phyloP scores from a whole-genome alignment of 2,329 filamentous ascomycete species.

The Sporothrix protearum region DNA sequence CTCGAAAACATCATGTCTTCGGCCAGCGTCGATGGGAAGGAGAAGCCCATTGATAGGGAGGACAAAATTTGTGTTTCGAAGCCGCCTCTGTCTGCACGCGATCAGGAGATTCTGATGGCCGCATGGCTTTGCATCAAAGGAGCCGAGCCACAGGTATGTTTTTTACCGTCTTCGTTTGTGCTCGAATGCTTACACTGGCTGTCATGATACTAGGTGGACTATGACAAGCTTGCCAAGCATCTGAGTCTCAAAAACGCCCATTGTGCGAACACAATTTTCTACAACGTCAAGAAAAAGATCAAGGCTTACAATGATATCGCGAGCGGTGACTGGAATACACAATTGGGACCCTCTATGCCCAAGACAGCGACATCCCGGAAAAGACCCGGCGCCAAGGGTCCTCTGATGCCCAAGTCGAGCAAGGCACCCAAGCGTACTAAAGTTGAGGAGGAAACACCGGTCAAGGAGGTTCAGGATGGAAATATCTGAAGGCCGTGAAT shows the following conservation, averaged over 20 bases:
- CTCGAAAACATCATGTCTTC: background rate
- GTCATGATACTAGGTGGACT: conserved; percentile 20
- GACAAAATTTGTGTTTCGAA: background rate
- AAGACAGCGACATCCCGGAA: conserved; percentile 21
- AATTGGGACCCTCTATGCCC: background rate
- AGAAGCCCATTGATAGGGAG: background rate
- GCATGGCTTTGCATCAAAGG: conserved; percentile 27
- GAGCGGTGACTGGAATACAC: background rate
- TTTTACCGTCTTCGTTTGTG: background rate
- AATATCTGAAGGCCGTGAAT: background rate
- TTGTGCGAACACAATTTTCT: conserved; percentile 23
- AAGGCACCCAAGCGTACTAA: conserved; percentile 21
- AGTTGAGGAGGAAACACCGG: background rate
- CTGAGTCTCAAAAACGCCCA: conserved; percentile 24
- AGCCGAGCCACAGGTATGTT: conserved; percentile 22
- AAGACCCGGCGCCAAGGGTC: background rate
- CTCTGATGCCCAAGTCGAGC: conserved; percentile 10
- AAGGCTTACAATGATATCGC: conserved; percentile 11
- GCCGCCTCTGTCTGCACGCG: conserved; percentile 13
- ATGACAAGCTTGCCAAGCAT: conserved; percentile 21
- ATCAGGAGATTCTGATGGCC: conserved; percentile 27
- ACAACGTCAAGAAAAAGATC: conserved; percentile 25
- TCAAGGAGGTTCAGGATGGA: background rate
- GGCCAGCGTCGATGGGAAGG: background rate
- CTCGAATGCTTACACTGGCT: background rate